Percentiles rank a stretch among this genome's conserved stretches.
phyloP scores from a whole-genome alignment of 192 early-diverging fungal genomes.

The Backusella sp. region DNA sequence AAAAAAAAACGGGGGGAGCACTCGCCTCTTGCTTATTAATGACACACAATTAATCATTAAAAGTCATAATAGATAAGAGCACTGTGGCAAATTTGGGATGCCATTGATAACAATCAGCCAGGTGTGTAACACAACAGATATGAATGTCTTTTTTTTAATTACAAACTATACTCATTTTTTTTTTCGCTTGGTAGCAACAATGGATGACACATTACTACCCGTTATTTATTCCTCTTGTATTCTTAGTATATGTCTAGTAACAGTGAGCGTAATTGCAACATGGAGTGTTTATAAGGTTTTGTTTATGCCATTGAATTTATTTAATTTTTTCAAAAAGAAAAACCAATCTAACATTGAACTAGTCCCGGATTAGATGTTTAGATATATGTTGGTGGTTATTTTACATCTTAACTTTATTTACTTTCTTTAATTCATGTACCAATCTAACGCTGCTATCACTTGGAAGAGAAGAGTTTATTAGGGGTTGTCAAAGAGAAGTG shows the following conservation, averaged over 20 bases:
- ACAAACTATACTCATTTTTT: neutral
- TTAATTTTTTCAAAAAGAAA: neutral
- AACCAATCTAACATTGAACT: neutral
- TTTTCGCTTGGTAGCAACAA: neutral
- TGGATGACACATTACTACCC: neutral
- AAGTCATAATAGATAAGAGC: conserved; percentile 1
- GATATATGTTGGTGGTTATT: conserved; percentile 14
- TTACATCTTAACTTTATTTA: conserved; percentile 1
- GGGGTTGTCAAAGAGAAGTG: neutral
- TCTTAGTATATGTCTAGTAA: neutral
- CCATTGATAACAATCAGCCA: neutral
- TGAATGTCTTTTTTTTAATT: neutral
- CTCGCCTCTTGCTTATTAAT: neutral
- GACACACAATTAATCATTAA: neutral
- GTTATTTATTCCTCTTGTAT: conserved; percentile 7
- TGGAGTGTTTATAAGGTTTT: conserved; percentile 14
- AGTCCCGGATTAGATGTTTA: neutral
- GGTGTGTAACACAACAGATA: neutral
- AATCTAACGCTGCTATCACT: neutral
- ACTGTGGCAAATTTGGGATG: conserved; percentile 12
- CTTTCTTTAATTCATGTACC: conserved; percentile 1
- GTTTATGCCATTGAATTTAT: neutral
- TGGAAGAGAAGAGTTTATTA: neutral
- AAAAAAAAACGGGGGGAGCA: neutral
- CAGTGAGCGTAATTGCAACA: neutral